Base-by-base conservation (phyloP, 176 grass and related monocot species). In the Hyparrhenia diplandra region DNA sequence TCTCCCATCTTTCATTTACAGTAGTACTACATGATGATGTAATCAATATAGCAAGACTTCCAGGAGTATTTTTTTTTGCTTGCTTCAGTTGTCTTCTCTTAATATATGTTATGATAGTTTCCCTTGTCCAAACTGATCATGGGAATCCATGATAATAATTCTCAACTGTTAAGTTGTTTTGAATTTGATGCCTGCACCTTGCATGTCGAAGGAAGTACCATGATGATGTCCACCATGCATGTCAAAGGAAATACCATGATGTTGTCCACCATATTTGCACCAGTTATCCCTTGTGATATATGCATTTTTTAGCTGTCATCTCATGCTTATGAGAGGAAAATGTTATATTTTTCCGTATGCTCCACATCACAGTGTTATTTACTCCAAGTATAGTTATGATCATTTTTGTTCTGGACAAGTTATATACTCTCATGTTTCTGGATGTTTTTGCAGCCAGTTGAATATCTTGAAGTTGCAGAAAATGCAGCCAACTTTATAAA, bases 381-480 rank as follows among this genome's bases (percentile, higher is more conserved):
- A 59, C 18, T 32, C 54, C 12, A 73, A 58, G 8, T 61, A 46
- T 24, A 25, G 31, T 9, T 75, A 29, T 6, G 18, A 32, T 37
- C 29, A 62, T 34, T 73, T 74, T 70, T 20, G 80, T 69, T 80
- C 24, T 78, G 45, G 10, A 65, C 2, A 65, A 40, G 9, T 77
- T 64, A 36, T 1, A n/a, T 29, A 10, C 3, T 34, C 41, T 78
- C 10, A 28, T 47, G 10, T 72, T 58, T 76, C 3, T 71, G 45
- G 30, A 13, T 58, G 70, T 64, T 68, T 78, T 84, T 86, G 70
- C 79, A 98, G 95, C 92, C 96, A 89, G 85, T 25, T 79, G 88
- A 95, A 71, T 95, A 98, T 84, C 92, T 93, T 79, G 80, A 87
- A 86, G 88, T 89, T 67, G 88, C 88, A 74, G 92, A 95, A 83